Conservation (phyloP, 1,284 basidiomycete species). For the Filobasidium uniguttulatum region DNA sequence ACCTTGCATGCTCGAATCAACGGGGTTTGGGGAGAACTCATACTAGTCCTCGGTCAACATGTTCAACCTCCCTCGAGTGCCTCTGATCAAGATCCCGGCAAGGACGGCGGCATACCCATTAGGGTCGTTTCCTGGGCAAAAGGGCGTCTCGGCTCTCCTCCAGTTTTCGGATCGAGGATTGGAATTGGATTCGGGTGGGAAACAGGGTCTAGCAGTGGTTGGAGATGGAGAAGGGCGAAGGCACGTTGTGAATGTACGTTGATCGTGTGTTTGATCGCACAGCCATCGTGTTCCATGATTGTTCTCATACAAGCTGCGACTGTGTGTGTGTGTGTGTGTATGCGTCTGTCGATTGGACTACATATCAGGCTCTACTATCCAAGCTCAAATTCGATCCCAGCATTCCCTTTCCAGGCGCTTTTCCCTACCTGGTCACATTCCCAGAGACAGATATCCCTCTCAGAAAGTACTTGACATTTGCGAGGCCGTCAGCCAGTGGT, state of each 20-base stretch:
- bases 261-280: background rate
- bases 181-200: conserved; percentile 43
- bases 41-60: no score
- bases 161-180: conserved; percentile 36
- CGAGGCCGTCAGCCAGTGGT: conserved; percentile 49
- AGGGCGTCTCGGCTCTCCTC: no score
- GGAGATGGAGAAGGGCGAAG: conserved; percentile 44
- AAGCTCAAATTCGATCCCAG: conserved; percentile 51
- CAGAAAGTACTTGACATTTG: conserved; percentile 59
- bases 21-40: no score
- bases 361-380: conserved; percentile 51
- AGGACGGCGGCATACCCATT: no score
- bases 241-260: conserved; percentile 49
- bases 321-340: no score
- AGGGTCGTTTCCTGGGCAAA: no score
- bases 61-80: no score
- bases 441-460: conserved; percentile 28
- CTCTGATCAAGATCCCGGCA: no score
- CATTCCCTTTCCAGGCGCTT: conserved; percentile 50
- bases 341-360: no score
- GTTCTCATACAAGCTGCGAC: conserved; percentile 1
- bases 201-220: conserved; percentile 59
- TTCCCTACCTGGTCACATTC: conserved; percentile 62
- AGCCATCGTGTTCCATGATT: background rate
- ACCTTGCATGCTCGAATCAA: no score